These are phyloP conservation scores for Carex pumila DNA, from an alignment of 176 grass and related monocot species.

Conservation along the genomic window DNA sequence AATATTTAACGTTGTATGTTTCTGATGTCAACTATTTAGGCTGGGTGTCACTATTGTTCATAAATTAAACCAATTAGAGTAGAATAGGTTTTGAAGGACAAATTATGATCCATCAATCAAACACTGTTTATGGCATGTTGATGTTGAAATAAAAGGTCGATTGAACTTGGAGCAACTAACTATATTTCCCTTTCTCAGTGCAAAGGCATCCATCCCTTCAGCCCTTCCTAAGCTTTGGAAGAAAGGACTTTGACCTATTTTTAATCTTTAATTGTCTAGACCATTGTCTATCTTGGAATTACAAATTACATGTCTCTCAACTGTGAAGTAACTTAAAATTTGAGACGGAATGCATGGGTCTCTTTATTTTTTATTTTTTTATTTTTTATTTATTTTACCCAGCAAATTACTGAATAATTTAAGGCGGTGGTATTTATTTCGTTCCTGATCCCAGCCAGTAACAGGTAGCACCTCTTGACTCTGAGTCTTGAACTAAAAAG, in stretches of 20 bases:
- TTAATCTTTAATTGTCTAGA: no score
- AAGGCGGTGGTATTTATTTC: neutral
- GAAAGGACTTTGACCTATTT: neutral
- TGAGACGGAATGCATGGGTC: no score
- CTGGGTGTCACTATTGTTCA: neutral
- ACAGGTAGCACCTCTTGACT: neutral
- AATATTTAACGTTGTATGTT: neutral
- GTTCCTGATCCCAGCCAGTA: neutral
- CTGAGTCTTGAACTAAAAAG: neutral
- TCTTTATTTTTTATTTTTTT: no score
- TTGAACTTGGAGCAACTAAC: neutral
- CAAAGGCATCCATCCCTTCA: neutral
- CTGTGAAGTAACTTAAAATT: no score
- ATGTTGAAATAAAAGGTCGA: neutral
- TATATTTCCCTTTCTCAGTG: neutral
- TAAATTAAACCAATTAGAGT: neutral
- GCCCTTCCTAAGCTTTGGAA: neutral
- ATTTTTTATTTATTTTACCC: neutral
- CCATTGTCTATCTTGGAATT: no score
- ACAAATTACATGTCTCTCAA: no score
- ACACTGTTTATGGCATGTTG: neutral
- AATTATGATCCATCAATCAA: neutral
- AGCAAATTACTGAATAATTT: neutral
- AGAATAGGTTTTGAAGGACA: neutral
- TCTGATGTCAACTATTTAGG: neutral